Base-by-base conservation (phyloP, 2,329 filamentous ascomycete genomes). In the Myriosclerotinia curreyana region DNA sequence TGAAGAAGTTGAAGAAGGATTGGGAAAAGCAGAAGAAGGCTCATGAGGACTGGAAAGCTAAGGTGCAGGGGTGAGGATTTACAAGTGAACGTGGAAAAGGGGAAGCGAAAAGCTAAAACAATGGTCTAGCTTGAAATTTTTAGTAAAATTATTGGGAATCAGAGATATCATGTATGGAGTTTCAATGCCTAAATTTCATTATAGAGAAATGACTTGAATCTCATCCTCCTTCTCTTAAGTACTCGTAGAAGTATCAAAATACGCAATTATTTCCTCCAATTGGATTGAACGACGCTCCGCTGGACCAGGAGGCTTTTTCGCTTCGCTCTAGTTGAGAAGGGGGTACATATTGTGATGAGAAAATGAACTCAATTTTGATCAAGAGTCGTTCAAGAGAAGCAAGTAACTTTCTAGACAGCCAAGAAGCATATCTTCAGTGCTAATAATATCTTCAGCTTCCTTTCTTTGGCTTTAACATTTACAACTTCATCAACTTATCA, bases 21-120 rank as follows among this genome's bases (percentile, higher is more conserved):
- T 96, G 91, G 91, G 90, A 96, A 71, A 87, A 82, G 74, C 94
- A 97, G 79, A 95, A 92, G 82, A 96, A 94, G 82, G 76, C 84
- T 65, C 88, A 93, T 75, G 88, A 93, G 68, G 85, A 87, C 67
- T 89, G 69, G 69, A 73, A 72, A 56, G 66, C 64, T 6, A 61
- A 64, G 62, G 38, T 49, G 40, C 48, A 61, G 49, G 49, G 38
- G 38, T 61, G 62, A 64, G 34, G 17, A 42, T 20, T 17, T n/a
- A 20, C 22, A 42, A n/a, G 46, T 22, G 31, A 14, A 34, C 36
- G 28, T 17, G 14, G 8, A 9, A 38, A 20, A 58, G 28, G 31
- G 42, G 31, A 25, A 48, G 55, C 9, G 42, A 25, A 58, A 48
- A 36, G 42, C 20, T 11, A 3, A 48, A 58, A 36, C 28, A 2